These are phyloP conservation scores for Paspalum vaginatum DNA, from an alignment of 176 grass and related monocot genomes.

Conservation along the genomic window DNA sequence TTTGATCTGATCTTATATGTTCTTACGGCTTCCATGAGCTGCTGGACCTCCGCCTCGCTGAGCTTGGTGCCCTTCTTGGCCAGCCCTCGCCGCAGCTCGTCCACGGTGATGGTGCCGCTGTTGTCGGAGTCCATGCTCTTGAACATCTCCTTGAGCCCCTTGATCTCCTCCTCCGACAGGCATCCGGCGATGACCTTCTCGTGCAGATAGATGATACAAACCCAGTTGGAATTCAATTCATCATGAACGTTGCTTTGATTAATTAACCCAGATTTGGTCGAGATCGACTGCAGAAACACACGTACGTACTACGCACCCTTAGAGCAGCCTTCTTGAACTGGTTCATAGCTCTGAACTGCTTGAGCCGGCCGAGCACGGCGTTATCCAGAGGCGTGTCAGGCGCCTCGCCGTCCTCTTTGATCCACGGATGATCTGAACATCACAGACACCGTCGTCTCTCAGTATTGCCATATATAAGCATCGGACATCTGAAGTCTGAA, in stretches of 20 bases:
- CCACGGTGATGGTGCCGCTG: slow-evolving; percentile 79
- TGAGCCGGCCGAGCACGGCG: slow-evolving; percentile 71
- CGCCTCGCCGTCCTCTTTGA: slow-evolving; percentile 84
- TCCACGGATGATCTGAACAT: slow-evolving; percentile 77
- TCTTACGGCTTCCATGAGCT: slow-evolving; percentile 84
- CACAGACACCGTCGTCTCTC: not conserved
- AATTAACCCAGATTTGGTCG: not conserved
- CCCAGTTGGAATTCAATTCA: not conserved
- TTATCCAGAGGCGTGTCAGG: slow-evolving; percentile 84
- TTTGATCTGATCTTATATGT: not conserved
- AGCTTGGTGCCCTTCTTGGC: slow-evolving; percentile 86
- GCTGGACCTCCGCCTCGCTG: slow-evolving; percentile 65
- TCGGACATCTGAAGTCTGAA: not conserved
- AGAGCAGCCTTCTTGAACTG: slow-evolving; percentile 86
- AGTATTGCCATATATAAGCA: not conserved
- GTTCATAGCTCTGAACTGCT: slow-evolving; percentile 94
- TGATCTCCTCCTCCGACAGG: slow-evolving; percentile 89
- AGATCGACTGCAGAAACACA: not conserved
- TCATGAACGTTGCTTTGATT: no score
- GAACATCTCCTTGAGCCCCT: slow-evolving; percentile 87
- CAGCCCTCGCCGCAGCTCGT: slow-evolving; percentile 69
- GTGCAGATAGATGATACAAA: no score
- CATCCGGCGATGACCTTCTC: slow-evolving; percentile 72
- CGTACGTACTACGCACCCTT: slow-evolving; percentile 21
- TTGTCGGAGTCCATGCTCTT: slow-evolving; percentile 80